Conservation (phyloP, 208 protist genomes). For the Strigomonas culicis region DNA sequence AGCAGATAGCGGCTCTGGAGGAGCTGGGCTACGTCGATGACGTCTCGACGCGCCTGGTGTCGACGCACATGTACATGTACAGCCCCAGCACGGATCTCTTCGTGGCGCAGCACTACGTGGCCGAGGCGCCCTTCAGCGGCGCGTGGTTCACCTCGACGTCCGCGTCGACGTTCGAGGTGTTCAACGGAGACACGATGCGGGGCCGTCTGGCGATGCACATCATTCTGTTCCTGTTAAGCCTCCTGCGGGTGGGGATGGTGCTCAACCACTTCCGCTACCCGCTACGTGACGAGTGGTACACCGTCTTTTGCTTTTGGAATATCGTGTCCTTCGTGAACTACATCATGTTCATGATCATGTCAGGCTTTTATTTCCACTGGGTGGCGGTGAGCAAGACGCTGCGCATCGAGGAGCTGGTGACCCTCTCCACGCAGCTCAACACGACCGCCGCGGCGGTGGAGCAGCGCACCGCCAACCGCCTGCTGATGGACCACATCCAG, state of each 20-base stretch:
- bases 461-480: neutral
- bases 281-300: neutral
- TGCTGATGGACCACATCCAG: neutral
- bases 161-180: constrained; percentile 15
- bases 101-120: constrained; percentile 1
- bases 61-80: constrained; percentile 26
- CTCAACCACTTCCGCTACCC: neutral
- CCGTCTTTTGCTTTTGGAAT: neutral
- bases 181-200: constrained; percentile 14
- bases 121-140: constrained; percentile 18
- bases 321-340: neutral
- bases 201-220: constrained; percentile 11
- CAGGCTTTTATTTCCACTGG: constrained; percentile 16
- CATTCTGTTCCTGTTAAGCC: constrained; percentile 13
- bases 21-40: constrained; percentile 25
- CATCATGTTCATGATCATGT: neutral
- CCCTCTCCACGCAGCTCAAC: neutral
- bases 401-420: constrained; percentile 14
- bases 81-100: constrained; percentile 28
- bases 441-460: neutral
- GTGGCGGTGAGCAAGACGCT: neutral
- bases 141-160: constrained; percentile 11
- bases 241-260: neutral
- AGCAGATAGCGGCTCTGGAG: constrained; percentile 10
- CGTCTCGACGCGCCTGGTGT: constrained; percentile 22